Percentiles rank a stretch among this genome's conserved stretches.
phyloP scores from a whole-genome alignment of 768 basidiomycete genomes.

The Mycena galopus region DNA sequence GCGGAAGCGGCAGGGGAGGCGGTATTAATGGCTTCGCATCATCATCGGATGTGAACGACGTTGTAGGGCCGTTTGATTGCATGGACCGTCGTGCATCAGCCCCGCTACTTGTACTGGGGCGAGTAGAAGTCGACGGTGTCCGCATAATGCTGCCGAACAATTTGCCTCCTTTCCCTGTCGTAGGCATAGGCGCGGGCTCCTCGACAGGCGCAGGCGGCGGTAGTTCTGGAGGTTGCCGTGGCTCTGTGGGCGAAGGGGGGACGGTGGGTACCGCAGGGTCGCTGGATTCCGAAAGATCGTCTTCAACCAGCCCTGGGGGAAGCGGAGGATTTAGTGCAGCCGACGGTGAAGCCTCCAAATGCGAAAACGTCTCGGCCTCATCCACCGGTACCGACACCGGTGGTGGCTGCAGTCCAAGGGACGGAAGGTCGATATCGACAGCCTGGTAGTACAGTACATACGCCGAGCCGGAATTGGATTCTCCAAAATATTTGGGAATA shows the following conservation, averaged over 20 bases:
- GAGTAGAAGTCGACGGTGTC: conserved; percentile 48
- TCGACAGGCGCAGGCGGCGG: conserved; percentile 22
- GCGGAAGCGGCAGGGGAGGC: conserved; percentile 34
- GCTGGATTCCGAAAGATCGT: conserved; percentile 44
- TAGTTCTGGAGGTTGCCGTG: conserved; percentile 25
- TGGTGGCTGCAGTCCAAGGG: conserved; percentile 71
- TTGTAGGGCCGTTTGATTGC: conserved; percentile 31
- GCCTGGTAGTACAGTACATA: conserved; percentile 99
- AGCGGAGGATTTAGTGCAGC: conserved; percentile 38
- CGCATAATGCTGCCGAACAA: conserved; percentile 50
- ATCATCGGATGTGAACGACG: conserved; percentile 22
- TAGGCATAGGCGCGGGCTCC: conserved; percentile 10
- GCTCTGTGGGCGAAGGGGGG: conserved; percentile 37
- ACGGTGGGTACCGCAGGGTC: conserved; percentile 42
- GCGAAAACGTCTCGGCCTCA: conserved; percentile 39
- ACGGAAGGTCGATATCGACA: conserved; percentile 81
- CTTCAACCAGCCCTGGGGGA: conserved; percentile 46
- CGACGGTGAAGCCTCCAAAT: conserved; percentile 43
- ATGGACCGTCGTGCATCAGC: conserved; percentile 44
- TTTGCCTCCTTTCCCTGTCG: conserved; percentile 39
- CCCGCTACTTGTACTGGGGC: conserved; percentile 33
- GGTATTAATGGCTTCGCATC: conserved; percentile 27
- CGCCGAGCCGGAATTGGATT: conserved; percentile 87
- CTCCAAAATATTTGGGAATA: conserved; percentile 95
- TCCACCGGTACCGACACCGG: conserved; percentile 44